Base-by-base conservation (phyloP, 257 asterid species). In the Avicennia marina region DNA sequence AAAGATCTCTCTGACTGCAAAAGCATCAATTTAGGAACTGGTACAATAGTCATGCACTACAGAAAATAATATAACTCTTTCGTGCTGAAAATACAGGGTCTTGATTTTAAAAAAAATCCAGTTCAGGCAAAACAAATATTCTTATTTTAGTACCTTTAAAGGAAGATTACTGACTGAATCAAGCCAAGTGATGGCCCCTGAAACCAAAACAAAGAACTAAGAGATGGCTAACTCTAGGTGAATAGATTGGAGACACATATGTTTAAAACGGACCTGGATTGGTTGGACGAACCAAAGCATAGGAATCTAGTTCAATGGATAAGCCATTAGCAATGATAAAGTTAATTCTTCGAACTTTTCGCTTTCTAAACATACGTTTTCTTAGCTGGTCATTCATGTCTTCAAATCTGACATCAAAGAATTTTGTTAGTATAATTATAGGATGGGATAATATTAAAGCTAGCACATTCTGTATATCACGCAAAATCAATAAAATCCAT, bases 271-370 rank as follows among this genome's bases (percentile, higher is more conserved):
- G 61, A 85, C 98, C 96, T 65, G 94, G 89, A 72, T 75, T 83
- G 59, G 98, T 83, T 50, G 96, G 98, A 63, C 97, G 98, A 56
- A 91, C 84, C 65, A 91, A 69, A 65, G 98, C 98, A 62, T 85
- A 91, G 12, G 94, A 70, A 68, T 86, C 74, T 63, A 91, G 82
- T 56, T 85, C 94, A 52, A 88, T 91, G 63, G 95, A 71, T 50
- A 81, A 41, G 53, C 87, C 94, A 56, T 65, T 70, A 77, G 86
- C 76, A 69, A 91, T 78, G 51, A 75, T 72, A 68, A 91, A 84
- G 63, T 70, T 73, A 58, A 91, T 63, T 74, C 96, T 82, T 53
- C 90, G 85, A 71, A 91, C 87, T 87, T 79, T 85, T 53, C 98
- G 93, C 81, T 91, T 91, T 84, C 76, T 86, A 78, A 83, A 88